A percentile compares a stretch with the other conserved stretches of the same genome.
Conservation (phyloP, 805 yeast genomes). For the Suhomyces tanzawaensis region DNA sequence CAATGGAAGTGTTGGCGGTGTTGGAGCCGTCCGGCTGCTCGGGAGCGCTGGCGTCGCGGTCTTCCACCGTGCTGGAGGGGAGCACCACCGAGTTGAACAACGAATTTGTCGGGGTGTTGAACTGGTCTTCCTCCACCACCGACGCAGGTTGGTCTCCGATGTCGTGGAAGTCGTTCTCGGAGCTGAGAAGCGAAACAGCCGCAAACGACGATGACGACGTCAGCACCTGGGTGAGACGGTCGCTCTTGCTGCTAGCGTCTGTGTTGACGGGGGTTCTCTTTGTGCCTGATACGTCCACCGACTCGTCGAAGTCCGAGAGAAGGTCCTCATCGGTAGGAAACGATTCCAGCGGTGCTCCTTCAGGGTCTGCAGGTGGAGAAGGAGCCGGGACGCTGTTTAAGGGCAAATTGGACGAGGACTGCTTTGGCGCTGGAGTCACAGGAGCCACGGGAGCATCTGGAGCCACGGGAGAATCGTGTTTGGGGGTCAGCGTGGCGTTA, state of each 20-base stretch:
- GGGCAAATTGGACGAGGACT: too few species aligned
- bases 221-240: conserved; percentile 21
- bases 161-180: conserved; percentile 15
- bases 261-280: background rate
- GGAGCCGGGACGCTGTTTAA: too few species aligned
- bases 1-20: conserved; percentile 5
- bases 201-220: conserved; percentile 37
- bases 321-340: conserved; percentile 6
- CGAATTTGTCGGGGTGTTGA: conserved; percentile 25
- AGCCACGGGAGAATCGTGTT: background rate
- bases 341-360: background rate
- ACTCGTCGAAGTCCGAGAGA: conserved; percentile 10
- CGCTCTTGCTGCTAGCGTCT: background rate
- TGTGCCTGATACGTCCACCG: background rate
- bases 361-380: too few species aligned
- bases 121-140: conserved; percentile 12
- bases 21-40: background rate
- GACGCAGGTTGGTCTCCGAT: conserved; percentile 11
- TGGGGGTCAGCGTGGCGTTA: background rate
- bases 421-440: too few species aligned
- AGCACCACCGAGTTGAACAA: conserved; percentile 13
- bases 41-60: conserved; percentile 4
- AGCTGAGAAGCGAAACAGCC: conserved; percentile 31
- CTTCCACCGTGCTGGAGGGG: background rate
- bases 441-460: too few species aligned